phyloP scores from a whole-genome alignment of 2,329 filamentous ascomycete species.

The Fusarium redolens region DNA sequence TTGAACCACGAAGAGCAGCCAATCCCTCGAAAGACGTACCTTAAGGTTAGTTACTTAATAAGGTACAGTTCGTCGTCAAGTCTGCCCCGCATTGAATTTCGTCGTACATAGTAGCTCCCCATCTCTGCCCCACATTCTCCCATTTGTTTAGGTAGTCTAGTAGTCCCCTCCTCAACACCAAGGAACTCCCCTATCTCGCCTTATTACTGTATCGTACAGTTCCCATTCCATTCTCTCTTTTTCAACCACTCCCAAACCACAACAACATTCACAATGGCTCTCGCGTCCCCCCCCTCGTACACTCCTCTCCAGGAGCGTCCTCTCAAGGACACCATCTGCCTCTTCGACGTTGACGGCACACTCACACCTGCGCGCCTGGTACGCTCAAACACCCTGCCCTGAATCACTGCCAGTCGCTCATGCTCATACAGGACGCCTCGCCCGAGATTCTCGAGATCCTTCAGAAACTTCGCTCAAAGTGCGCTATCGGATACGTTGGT shows the following conservation, averaged over 20 bases:
- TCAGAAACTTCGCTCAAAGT: slow-evolving; percentile 82
- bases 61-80: not conserved
- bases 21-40: not conserved
- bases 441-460: slow-evolving; percentile 88
- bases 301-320: slow-evolving; percentile 85
- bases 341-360: slow-evolving; percentile 97
- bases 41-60: not conserved
- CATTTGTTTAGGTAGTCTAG: not conserved
- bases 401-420: not conserved
- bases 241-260: not conserved
- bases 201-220: slow-evolving; percentile 18
- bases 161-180: slow-evolving; percentile 34
- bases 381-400: slow-evolving; percentile 41
- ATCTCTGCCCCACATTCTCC: slow-evolving; percentile 24
- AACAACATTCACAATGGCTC: slow-evolving; percentile 53
- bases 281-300: slow-evolving; percentile 57
- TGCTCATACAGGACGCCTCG: slow-evolving; percentile 67
- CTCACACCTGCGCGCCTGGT: slow-evolving; percentile 85
- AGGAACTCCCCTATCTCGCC: slow-evolving; percentile 13
- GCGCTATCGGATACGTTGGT: slow-evolving; percentile 91
- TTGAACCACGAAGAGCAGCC: not conserved
- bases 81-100: slow-evolving; percentile 25
- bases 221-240: not conserved
- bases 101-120: slow-evolving; percentile 1
- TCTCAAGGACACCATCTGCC: slow-evolving; percentile 90